A percentile compares a stretch with the other conserved stretches of the same genome.
These are phyloP conservation scores for Aspergillus haitiensis DNA, from an alignment of 495 filamentous ascomycete species.

Conservation along the genomic window DNA sequence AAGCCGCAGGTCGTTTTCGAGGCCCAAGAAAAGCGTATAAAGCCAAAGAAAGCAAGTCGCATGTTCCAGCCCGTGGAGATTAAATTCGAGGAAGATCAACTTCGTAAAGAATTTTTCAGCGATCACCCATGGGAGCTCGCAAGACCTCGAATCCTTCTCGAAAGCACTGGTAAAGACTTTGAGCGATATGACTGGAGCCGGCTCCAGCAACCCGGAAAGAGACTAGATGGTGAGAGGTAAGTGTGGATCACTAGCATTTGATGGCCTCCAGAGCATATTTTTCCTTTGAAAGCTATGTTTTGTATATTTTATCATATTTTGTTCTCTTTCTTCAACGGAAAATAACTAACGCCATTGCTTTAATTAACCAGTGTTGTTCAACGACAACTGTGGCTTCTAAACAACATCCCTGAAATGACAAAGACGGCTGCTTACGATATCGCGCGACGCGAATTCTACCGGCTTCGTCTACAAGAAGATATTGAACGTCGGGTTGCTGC, in stretches of 20 bases:
- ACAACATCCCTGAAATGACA: conserved; percentile 59
- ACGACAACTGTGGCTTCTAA: conserved; percentile 80
- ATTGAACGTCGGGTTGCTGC: conserved; percentile 78
- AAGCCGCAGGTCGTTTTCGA: conserved; percentile 43
- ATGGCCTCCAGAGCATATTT: neutral
- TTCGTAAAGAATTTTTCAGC: conserved; percentile 77
- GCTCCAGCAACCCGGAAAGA: conserved; percentile 74
- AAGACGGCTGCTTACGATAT: conserved; percentile 77
- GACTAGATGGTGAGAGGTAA: conserved; percentile 83
- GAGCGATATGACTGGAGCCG: conserved; percentile 77
- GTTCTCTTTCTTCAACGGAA: neutral
- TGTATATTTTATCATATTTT: neutral
- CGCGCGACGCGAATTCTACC: conserved; percentile 89
- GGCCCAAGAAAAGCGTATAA: conserved; percentile 40
- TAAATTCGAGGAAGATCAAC: conserved; percentile 78
- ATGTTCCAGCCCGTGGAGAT: conserved; percentile 79
- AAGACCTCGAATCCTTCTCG: conserved; percentile 78
- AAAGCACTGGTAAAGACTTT: conserved; percentile 80
- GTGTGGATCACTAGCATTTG: conserved; percentile 14
- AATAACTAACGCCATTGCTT: conserved; percentile 24
- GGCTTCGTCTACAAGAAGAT: conserved; percentile 75
- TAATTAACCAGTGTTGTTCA: conserved; percentile 74
- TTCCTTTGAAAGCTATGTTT: neutral
- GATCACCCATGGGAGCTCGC: conserved; percentile 99
- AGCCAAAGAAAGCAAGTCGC: conserved; percentile 64